A percentile compares a stretch with the other conserved stretches of the same genome.
Conservation (phyloP, 495 filamentous ascomycete genomes). For the Zalerion maritima region DNA sequence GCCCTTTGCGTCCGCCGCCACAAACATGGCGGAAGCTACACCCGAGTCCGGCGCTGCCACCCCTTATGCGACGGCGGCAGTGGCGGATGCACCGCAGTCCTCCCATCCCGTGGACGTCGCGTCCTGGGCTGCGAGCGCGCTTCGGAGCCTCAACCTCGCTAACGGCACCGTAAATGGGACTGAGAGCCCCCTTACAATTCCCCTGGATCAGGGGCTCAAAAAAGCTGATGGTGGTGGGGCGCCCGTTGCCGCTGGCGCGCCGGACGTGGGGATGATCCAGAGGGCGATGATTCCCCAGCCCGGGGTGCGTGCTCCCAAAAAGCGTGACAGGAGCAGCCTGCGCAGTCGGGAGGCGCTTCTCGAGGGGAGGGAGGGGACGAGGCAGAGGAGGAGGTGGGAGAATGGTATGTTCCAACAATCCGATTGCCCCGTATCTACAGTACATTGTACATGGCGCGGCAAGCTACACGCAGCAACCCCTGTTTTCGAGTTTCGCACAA, state of each 20-base stretch:
- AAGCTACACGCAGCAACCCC: no score
- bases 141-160: slow-evolving; percentile 33
- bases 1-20: no score
- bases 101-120: slow-evolving; percentile 33
- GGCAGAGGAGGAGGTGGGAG: slow-evolving; percentile 82
- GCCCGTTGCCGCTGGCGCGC: no score
- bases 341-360: slow-evolving; percentile 53
- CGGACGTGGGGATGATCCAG: no score
- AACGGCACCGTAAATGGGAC: slow-evolving; percentile 28
- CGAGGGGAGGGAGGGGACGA: slow-evolving; percentile 87
- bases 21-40: no score
- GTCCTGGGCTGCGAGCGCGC: slow-evolving; percentile 32
- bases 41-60: background rate
- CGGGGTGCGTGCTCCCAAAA: no score
- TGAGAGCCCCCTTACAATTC: slow-evolving; percentile 29
- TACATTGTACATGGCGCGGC: no score
- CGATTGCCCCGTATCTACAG: no score
- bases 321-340: no score
- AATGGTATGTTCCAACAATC: slow-evolving; percentile 62
- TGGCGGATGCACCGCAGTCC: background rate
- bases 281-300: no score
- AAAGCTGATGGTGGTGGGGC: no score
- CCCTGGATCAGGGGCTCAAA: slow-evolving; percentile 28
- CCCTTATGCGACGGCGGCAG: slow-evolving; percentile 1
- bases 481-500: no score